A percentile compares a stretch with the other conserved stretches of the same genome.
Evolutionary conservation across 78 protist species (phyloP).

Genomic region (Dictyostelium capitatum): DNA sequence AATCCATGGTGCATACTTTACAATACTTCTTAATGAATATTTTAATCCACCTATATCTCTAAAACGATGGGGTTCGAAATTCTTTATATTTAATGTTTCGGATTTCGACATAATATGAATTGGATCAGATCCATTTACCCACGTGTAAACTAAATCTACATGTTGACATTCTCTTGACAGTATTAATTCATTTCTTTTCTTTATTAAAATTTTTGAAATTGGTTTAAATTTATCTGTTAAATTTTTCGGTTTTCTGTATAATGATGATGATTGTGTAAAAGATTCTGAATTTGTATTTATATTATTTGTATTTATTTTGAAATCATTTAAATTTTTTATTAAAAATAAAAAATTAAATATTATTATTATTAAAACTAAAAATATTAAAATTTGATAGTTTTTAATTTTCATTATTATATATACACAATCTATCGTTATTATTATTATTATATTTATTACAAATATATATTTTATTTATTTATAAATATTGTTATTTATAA

Average conservation of each 20-base stretch:
- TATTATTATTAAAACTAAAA: not conserved
- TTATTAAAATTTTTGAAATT: not conserved
- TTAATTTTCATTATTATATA: not conserved
- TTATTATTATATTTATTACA: not conserved
- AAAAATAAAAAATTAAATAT: not conserved
- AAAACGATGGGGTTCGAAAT: constrained; percentile 12
- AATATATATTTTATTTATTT: no score
- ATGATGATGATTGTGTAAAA: no score
- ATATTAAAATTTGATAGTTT: not conserved
- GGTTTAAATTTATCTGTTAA: not conserved
- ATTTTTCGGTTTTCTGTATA: no score
- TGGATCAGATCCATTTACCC: constrained; percentile 55
- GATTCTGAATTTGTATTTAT: not conserved
- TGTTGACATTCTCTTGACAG: constrained; percentile 12
- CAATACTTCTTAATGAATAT: constrained; percentile 44
- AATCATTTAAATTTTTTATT: not conserved
- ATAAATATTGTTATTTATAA: no score
- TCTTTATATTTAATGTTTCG: not conserved
- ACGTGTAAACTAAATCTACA: constrained; percentile 40
- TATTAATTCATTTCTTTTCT: not conserved
- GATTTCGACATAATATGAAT: not conserved
- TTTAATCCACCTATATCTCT: constrained; percentile 65
- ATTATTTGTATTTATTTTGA: not conserved
- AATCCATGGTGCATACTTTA: constrained; percentile 51
- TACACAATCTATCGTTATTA: not conserved